Evolutionary conservation across 73 alveolate genomes (phyloP).

Genomic region (Paramecium caudatum): DNA sequence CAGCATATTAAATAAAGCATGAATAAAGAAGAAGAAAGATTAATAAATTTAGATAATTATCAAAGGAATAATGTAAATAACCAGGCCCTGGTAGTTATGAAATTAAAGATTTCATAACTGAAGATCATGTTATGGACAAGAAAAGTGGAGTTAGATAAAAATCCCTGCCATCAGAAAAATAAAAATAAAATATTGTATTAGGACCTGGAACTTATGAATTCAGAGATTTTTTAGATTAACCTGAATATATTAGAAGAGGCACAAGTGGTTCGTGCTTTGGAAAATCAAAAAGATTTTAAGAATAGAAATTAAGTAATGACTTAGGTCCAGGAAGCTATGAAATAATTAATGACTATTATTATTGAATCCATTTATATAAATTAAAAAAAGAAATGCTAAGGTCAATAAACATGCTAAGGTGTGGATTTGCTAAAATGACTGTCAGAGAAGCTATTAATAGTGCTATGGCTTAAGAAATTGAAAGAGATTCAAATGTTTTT

Average conservation of each 20-base stretch:
- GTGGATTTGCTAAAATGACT: slow-evolving; percentile 71
- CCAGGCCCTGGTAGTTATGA: slow-evolving; percentile 50
- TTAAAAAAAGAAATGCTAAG: slow-evolving; percentile 12
- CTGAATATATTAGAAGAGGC: slow-evolving; percentile 3
- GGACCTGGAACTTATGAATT: slow-evolving; percentile 35
- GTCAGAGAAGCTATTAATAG: slow-evolving; percentile 92
- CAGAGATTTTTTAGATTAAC: slow-evolving; percentile 4
- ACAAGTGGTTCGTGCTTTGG: slow-evolving; percentile 1
- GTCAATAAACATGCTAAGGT: background rate
- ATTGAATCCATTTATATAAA: background rate
- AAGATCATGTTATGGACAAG: background rate
- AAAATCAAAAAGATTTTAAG: slow-evolving; percentile 16
- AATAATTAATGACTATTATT: background rate
- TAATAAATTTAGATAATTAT: background rate
- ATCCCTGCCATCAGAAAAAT: background rate
- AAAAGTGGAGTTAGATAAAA: background rate
- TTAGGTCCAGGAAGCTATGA: slow-evolving; percentile 46
- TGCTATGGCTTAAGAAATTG: slow-evolving; percentile 93
- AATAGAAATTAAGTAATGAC: background rate
- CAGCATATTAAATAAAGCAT: background rate
- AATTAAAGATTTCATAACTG: background rate
- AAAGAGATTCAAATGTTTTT: slow-evolving; percentile 90
- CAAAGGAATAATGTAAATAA: background rate
- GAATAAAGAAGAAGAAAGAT: background rate
- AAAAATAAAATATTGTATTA: background rate